Conservation (phyloP, 148 eudicot genomes). For the Vaccinium myrtillus region DNA sequence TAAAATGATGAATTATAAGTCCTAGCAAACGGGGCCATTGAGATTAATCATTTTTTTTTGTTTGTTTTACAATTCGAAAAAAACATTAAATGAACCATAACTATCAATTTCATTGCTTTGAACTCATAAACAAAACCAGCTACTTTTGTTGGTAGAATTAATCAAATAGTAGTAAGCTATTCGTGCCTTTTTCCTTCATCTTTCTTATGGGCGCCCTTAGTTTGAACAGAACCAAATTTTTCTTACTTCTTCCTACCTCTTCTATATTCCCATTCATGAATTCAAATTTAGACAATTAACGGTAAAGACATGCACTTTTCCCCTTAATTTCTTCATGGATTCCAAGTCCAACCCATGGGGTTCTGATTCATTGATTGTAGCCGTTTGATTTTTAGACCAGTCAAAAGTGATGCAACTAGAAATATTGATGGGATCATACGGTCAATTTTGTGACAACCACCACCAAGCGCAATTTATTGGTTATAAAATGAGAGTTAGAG, state of each 20-base stretch:
- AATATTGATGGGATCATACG: background rate
- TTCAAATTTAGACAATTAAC: background rate
- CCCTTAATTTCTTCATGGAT: background rate
- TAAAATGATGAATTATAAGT: too few species aligned
- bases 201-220: constrained; percentile 25
- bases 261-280: background rate
- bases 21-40: too few species aligned
- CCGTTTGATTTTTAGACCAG: background rate
- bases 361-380: background rate
- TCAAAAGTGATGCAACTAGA: background rate
- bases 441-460: constrained; percentile 9
- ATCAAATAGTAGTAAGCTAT: too few species aligned
- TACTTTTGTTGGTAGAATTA: constrained; percentile 1
- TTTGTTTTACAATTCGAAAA: too few species aligned
- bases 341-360: constrained; percentile 5
- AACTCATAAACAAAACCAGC: too few species aligned
- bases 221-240: constrained; percentile 21
- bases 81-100: too few species aligned
- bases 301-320: background rate
- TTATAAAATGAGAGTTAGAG: background rate
- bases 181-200: background rate
- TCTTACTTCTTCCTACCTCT: background rate
- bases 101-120: too few species aligned
- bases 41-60: too few species aligned
- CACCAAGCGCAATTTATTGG: background rate